Conservation (phyloP, 768 basidiomycete genomes). For the Pisolithus orientalis region DNA sequence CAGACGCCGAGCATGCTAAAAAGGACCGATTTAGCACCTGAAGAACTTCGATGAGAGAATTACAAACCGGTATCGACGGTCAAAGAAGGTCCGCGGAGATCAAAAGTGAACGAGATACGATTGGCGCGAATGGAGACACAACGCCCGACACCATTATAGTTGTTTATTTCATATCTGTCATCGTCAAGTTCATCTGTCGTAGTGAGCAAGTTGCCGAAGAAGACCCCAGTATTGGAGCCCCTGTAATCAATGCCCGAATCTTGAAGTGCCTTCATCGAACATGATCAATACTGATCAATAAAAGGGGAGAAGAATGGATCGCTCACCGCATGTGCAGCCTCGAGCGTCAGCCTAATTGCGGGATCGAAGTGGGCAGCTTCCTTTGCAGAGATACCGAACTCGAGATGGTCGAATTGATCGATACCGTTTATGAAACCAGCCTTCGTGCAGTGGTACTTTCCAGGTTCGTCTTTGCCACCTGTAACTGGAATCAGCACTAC, state of each 20-base stretch:
- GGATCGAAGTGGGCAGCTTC: slow-evolving; percentile 27
- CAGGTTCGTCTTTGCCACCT: slow-evolving; percentile 27
- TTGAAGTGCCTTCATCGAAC: slow-evolving; percentile 26
- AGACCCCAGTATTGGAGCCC: slow-evolving; percentile 36
- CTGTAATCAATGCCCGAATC: slow-evolving; percentile 45
- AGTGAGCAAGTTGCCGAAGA: slow-evolving; percentile 27
- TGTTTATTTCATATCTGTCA: slow-evolving; percentile 21
- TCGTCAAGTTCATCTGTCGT: slow-evolving; percentile 24
- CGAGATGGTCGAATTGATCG: slow-evolving; percentile 28
- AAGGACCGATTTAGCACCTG: too few relatives aligned
- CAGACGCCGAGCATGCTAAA: slow-evolving; percentile 38
- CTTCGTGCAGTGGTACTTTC: slow-evolving; percentile 24
- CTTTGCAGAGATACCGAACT: slow-evolving; percentile 28
- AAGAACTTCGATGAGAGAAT: neutral
- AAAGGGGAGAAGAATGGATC: neutral
- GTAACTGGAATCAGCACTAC: too few relatives aligned
- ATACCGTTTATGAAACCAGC: slow-evolving; percentile 26
- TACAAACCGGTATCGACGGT: slow-evolving; percentile 32
- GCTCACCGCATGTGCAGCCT: slow-evolving; percentile 25
- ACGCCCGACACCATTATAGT: slow-evolving; percentile 25
- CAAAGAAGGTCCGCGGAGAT: slow-evolving; percentile 42
- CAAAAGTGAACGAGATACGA: slow-evolving; percentile 29
- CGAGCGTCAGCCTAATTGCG: slow-evolving; percentile 25
- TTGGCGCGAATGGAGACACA: slow-evolving; percentile 26
- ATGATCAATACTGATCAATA: neutral